Conservation (phyloP, 148 eudicot species). For the Salicornia ramosissima region DNA sequence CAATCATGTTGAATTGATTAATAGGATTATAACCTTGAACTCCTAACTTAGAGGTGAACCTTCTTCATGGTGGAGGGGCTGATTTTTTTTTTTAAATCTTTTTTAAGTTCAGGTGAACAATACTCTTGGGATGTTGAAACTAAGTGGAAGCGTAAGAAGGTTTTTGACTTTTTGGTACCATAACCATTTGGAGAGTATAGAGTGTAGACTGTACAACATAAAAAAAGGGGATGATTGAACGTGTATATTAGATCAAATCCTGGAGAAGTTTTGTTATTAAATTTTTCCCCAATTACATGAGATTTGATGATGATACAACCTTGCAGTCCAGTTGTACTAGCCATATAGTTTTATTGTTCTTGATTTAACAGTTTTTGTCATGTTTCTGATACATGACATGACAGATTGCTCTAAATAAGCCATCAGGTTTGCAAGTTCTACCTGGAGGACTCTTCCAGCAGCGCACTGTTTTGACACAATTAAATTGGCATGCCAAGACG, state of each 20-base stretch:
- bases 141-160: background rate
- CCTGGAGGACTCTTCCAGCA: conserved; percentile 97
- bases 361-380: background rate
- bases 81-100: too few relatives aligned
- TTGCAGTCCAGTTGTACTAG: background rate
- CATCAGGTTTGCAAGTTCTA: conserved; percentile 84
- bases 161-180: too few relatives aligned
- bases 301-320: background rate
- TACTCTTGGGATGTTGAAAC: background rate
- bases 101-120: background rate
- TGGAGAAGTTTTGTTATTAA: background rate
- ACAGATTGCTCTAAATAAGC: conserved; percentile 82
- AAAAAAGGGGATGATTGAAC: too few relatives aligned
- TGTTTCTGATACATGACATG: background rate
- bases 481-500: conserved; percentile 52
- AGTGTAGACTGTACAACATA: too few relatives aligned
- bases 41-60: background rate
- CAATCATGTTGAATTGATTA: too few relatives aligned
- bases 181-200: too few relatives aligned
- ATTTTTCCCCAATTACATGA: background rate
- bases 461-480: conserved; percentile 86
- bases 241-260: background rate
- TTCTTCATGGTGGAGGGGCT: background rate
- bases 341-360: conserved; percentile 3
- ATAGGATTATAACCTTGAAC: background rate